phyloP scores from a whole-genome alignment of 768 basidiomycete species.

The Lactarius hengduanensis region DNA sequence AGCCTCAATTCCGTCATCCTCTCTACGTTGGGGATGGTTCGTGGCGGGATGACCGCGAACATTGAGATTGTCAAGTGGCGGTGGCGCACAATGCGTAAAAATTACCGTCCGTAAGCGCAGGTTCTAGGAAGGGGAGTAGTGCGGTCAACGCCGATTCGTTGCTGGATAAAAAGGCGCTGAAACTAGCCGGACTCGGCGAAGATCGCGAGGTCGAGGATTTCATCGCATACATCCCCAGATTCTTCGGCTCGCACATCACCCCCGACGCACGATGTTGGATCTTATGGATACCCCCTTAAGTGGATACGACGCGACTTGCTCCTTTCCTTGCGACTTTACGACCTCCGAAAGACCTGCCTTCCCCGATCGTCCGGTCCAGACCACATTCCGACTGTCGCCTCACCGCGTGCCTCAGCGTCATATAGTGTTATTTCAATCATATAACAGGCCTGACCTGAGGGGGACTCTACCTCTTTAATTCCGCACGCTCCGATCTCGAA shows the following conservation, averaged over 20 bases:
- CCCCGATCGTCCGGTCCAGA: neutral
- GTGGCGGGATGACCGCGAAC: neutral
- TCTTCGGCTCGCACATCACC: neutral
- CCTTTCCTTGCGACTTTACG: neutral
- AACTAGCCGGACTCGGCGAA: neutral
- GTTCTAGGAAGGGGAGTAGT: neutral
- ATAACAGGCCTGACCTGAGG: neutral
- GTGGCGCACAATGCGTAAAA: neutral
- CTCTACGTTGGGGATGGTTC: neutral
- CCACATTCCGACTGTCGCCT: neutral
- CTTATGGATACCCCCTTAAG: neutral
- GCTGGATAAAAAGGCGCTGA: neutral
- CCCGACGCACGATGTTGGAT: neutral
- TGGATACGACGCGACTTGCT: neutral
- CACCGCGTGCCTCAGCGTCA: neutral
- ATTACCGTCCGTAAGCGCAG: neutral
- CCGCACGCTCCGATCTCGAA: neutral
- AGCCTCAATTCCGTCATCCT: neutral
- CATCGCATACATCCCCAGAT: neutral
- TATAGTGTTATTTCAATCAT: neutral
- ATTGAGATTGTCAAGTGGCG: neutral
- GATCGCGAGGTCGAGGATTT: neutral
- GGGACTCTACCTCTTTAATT: neutral
- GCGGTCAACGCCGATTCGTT: neutral
- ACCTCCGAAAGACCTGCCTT: neutral